These are phyloP conservation scores for Fusarium pseudonygamai DNA, from an alignment of 2,329 filamentous ascomycete species.

Conservation along the genomic window DNA sequence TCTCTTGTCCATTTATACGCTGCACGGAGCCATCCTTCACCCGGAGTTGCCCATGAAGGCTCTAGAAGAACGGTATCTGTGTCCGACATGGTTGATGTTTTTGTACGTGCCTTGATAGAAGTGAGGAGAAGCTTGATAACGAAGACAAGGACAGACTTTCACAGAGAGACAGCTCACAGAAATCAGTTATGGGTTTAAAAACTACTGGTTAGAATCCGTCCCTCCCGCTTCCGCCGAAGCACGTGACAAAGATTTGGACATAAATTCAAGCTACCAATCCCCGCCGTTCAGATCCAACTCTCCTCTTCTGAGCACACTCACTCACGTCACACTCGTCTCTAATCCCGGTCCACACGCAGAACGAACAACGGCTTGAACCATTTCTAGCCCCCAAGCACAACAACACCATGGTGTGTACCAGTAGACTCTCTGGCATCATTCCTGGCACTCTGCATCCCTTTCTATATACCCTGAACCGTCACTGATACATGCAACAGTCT, in stretches of 20 bases:
- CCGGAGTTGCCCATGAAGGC: background rate
- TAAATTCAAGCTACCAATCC: background rate
- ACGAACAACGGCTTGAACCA: background rate
- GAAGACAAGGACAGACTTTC: accelerated
- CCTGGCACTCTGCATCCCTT: background rate
- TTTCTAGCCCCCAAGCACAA: background rate
- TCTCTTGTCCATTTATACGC: background rate
- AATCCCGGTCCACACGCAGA: background rate
- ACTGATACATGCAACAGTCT: background rate
- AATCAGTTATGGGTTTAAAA: background rate
- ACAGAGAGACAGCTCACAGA: background rate
- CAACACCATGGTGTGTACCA: background rate
- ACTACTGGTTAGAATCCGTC: too few species aligned
- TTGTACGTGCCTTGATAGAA: background rate
- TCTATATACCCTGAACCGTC: too few species aligned
- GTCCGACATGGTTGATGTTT: accelerated
- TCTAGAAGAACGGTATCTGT: background rate
- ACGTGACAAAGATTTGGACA: background rate
- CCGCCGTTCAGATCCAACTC: background rate
- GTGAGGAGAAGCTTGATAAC: accelerated
- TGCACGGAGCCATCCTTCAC: background rate
- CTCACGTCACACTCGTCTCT: background rate
- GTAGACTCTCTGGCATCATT: background rate
- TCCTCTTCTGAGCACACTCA: background rate
- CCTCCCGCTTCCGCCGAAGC: background rate